These are phyloP conservation scores for Musa balbisiana DNA, from an alignment of 202 grass and related monocot species.

Conservation along the genomic window DNA sequence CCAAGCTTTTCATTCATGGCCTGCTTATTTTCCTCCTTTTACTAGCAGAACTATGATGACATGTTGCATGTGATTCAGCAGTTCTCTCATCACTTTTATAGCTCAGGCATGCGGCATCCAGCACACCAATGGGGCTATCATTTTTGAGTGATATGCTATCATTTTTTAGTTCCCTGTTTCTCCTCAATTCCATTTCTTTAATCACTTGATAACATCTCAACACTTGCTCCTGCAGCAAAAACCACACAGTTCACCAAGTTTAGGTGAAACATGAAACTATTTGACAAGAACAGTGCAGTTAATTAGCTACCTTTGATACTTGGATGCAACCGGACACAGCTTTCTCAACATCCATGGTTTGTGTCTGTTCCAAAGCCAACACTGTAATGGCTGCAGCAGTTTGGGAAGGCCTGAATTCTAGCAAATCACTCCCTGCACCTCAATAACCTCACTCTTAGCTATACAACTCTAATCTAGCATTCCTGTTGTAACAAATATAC, in stretches of 20 bases:
- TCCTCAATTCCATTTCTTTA: not conserved
- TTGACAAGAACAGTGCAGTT: not conserved
- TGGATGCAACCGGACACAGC: not conserved
- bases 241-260: not conserved
- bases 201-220: not conserved
- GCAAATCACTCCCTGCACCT: slow-evolving; percentile 6
- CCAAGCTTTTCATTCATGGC: not conserved
- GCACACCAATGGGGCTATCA: not conserved
- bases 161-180: not conserved
- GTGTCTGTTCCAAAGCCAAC: not conserved
- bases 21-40: not conserved
- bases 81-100: not conserved
- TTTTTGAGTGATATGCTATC: not conserved
- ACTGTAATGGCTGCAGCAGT: slow-evolving; percentile 12
- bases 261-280: not conserved
- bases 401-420: slow-evolving; percentile 11
- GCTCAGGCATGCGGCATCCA: not conserved
- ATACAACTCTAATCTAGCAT: not conserved
- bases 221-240: not conserved
- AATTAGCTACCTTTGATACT: not conserved
- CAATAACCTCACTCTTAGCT: not conserved
- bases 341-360: not conserved
- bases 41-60: not conserved
- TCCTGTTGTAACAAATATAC: not conserved
- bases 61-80: not conserved